These are phyloP conservation scores for Ramaria sp. DNA, from an alignment of 768 basidiomycete species.

Conservation along the genomic window DNA sequence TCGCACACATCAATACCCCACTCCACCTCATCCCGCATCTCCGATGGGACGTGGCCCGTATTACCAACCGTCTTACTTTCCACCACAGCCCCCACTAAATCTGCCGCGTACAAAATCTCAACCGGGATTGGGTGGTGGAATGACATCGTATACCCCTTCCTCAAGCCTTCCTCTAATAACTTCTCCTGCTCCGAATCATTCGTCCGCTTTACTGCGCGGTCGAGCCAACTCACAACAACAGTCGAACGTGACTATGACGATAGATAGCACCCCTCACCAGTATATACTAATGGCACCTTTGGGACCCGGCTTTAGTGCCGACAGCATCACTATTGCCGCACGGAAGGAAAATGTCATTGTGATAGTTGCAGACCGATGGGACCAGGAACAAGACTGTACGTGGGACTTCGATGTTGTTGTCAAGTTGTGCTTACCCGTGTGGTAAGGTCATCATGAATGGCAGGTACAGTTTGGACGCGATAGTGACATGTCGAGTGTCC, in stretches of 20 bases:
- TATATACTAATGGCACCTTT: conserved; percentile 16
- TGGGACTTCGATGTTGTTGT: background rate
- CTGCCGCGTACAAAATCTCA: background rate
- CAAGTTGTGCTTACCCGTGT: background rate
- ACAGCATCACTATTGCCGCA: conserved; percentile 18
- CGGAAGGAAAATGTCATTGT: conserved; percentile 15
- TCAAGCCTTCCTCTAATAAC: conserved; percentile 3
- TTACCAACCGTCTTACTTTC: conserved; percentile 1
- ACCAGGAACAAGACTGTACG: conserved; percentile 18
- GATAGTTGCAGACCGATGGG: conserved; percentile 19
- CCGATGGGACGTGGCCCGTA: background rate
- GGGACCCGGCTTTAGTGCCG: conserved; percentile 16
- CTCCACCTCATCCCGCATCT: background rate
- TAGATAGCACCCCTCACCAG: conserved; percentile 14
- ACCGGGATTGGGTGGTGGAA: background rate
- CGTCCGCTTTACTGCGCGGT: conserved; percentile 4
- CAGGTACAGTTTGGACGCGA: conserved; percentile 17
- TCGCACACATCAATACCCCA: background rate
- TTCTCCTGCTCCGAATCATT: background rate
- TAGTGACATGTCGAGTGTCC: conserved; percentile 16
- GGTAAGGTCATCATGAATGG: conserved; percentile 18
- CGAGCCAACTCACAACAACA: background rate
- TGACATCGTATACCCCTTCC: background rate
- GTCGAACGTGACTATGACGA: conserved; percentile 14
- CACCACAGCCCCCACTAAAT: background rate